Percentiles rank a stretch among this genome's conserved stretches.
phyloP scores from a whole-genome alignment of 148 eudicot genomes.

The Limonium bicolor region DNA sequence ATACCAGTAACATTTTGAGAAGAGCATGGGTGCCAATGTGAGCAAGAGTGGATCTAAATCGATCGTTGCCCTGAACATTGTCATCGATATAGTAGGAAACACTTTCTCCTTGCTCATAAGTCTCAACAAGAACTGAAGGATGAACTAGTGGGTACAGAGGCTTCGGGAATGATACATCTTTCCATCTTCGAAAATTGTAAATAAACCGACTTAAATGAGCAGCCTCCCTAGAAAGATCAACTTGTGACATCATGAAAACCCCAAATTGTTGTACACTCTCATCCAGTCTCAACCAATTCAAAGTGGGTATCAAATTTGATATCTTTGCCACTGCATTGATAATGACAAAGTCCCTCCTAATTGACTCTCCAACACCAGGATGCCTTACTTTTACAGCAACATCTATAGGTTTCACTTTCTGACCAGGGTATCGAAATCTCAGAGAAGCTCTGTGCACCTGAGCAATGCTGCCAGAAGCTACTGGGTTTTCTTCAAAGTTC shows the following conservation, averaged over 20 bases:
- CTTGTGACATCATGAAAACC: constrained; percentile 63
- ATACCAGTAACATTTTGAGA: constrained; percentile 53
- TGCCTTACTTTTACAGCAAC: constrained; percentile 67
- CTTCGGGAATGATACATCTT: constrained; percentile 53
- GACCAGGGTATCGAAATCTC: constrained; percentile 36
- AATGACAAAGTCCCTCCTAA: constrained; percentile 40
- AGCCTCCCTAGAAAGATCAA: constrained; percentile 63
- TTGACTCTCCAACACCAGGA: constrained; percentile 57
- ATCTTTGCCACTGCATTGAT: constrained; percentile 35
- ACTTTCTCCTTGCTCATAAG: constrained; percentile 47
- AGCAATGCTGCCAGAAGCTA: constrained; percentile 95
- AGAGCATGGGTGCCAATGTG: constrained; percentile 56
- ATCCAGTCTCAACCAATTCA: constrained; percentile 51
- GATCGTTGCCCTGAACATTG: constrained; percentile 28
- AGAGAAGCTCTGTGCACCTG: constrained; percentile 86
- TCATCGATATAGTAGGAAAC: constrained; percentile 30
- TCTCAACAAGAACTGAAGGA: constrained; percentile 56
- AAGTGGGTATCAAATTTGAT: constrained; percentile 32
- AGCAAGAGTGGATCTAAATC: constrained; percentile 35
- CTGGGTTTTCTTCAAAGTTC: constrained; percentile 70
- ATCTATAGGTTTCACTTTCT: constrained; percentile 21
- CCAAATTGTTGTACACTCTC: constrained; percentile 56
- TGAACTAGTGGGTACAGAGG: constrained; percentile 56
- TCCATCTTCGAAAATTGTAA: constrained; percentile 45
- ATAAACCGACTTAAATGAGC: constrained; percentile 54